phyloP scores from a whole-genome alignment of 805 yeast genomes.

The Zygoascus tannicola region DNA sequence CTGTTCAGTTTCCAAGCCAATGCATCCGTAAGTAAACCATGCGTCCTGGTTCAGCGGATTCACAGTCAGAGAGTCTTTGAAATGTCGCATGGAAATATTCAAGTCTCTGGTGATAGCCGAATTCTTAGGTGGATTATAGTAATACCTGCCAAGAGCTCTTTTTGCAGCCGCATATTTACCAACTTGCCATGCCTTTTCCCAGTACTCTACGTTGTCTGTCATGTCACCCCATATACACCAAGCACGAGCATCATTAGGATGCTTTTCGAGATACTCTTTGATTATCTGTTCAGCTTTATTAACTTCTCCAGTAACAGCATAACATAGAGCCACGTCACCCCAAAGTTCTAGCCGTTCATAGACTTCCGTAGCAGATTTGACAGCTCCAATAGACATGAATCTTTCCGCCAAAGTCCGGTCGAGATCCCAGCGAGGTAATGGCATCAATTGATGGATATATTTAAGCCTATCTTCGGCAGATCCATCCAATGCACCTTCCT shows the following conservation, averaged over 20 bases:
- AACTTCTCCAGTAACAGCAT: constrained; percentile 75
- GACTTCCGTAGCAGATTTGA: constrained; percentile 81
- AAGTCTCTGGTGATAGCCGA: constrained; percentile 46
- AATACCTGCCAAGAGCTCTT: constrained; percentile 66
- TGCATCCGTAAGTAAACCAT: constrained; percentile 89
- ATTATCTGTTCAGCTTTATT: constrained; percentile 55
- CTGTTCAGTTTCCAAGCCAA: constrained; percentile 65
- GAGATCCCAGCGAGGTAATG: constrained; percentile 77
- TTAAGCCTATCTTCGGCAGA: constrained; percentile 47
- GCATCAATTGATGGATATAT: constrained; percentile 64
- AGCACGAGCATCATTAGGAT: constrained; percentile 76
- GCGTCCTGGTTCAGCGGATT: constrained; percentile 70
- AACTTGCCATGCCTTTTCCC: constrained; percentile 82
- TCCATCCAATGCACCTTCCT: constrained; percentile 8
- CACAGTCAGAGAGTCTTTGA: constrained; percentile 62
- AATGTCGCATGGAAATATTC: constrained; percentile 48
- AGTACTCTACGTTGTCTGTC: constrained; percentile 54
- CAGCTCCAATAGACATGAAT: constrained; percentile 72
- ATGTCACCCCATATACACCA: constrained; percentile 80
- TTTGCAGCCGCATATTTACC: constrained; percentile 82
- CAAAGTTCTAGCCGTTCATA: constrained; percentile 69
- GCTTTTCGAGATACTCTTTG: constrained; percentile 39
- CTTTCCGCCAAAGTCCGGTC: constrained; percentile 79
- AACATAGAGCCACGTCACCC: constrained; percentile 82
- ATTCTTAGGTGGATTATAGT: constrained; percentile 52